Conservation (phyloP, 352 stramenopile genomes). For the Poterioochromonas sp. region DNA sequence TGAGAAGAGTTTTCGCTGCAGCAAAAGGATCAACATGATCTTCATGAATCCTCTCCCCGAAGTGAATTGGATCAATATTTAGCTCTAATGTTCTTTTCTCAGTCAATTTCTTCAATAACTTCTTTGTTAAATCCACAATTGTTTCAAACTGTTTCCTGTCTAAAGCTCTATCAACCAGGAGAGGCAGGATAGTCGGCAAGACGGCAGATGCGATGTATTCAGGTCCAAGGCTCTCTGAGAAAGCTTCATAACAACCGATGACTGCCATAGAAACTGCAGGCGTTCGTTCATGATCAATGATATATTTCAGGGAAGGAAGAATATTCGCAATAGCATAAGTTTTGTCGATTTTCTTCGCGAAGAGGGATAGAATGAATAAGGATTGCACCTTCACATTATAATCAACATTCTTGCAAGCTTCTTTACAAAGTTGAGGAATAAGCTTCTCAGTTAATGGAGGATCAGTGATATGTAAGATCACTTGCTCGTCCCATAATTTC, state of each 20-base stretch:
- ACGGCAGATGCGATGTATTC: background rate
- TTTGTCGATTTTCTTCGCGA: background rate
- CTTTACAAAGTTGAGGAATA: constrained; percentile 22
- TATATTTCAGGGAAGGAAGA: constrained; percentile 24
- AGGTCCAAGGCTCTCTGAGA: background rate
- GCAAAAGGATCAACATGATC: background rate
- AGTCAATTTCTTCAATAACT: background rate
- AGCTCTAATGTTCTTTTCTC: background rate
- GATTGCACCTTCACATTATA: background rate
- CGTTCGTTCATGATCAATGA: constrained; percentile 1
- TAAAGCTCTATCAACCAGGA: background rate
- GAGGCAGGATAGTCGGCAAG: background rate
- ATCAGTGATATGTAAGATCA: background rate
- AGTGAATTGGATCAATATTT: background rate
- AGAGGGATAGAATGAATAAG: background rate
- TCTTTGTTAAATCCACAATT: background rate
- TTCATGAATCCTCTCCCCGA: background rate
- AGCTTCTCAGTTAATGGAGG: background rate
- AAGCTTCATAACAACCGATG: background rate
- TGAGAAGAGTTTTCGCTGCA: background rate
- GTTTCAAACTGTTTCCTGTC: constrained; percentile 5
- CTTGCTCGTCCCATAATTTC: background rate
- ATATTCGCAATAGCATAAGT: constrained; percentile 4
- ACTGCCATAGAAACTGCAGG: background rate
- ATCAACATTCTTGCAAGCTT: constrained; percentile 29